Conservation (phyloP, 768 basidiomycete species). For the Mycena sanguinolenta region DNA sequence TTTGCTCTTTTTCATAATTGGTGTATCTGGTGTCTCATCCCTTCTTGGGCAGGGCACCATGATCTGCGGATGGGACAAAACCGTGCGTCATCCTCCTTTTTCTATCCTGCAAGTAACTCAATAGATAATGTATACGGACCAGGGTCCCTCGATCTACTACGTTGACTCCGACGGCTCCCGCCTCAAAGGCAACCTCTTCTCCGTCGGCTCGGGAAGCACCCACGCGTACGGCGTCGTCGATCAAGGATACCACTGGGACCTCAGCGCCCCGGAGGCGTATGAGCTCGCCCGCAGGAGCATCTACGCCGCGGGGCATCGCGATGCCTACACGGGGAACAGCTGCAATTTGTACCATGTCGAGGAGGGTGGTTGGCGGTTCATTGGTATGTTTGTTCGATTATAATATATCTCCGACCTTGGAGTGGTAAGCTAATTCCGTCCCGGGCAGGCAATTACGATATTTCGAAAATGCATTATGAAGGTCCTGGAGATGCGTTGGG, state of each 20-base stretch:
- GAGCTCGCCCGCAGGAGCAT: constrained; percentile 94
- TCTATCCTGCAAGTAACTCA: background rate
- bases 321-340: constrained; percentile 95
- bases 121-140: too few relatives aligned
- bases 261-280: constrained; percentile 92
- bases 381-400: constrained; percentile 73
- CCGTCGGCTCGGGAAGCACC: constrained; percentile 97
- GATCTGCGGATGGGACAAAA: constrained; percentile 99
- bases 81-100: constrained; percentile 62
- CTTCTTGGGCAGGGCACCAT: constrained; percentile 83
- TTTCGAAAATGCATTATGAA: constrained; percentile 92
- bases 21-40: background rate
- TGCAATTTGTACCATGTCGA: constrained; percentile 96
- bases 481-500: constrained; percentile 80
- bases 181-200: constrained; percentile 95
- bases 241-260: constrained; percentile 94
- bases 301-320: constrained; percentile 96
- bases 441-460: constrained; percentile 88
- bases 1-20: background rate
- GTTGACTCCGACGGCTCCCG: constrained; percentile 98
- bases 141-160: constrained; percentile 97
- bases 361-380: constrained; percentile 95
- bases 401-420: background rate
- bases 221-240: constrained; percentile 98
- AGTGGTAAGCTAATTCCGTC: constrained; percentile 15